These are phyloP conservation scores for Fusarium praegraminearum DNA, from an alignment of 2,329 filamentous ascomycete species.

Conservation along the genomic window DNA sequence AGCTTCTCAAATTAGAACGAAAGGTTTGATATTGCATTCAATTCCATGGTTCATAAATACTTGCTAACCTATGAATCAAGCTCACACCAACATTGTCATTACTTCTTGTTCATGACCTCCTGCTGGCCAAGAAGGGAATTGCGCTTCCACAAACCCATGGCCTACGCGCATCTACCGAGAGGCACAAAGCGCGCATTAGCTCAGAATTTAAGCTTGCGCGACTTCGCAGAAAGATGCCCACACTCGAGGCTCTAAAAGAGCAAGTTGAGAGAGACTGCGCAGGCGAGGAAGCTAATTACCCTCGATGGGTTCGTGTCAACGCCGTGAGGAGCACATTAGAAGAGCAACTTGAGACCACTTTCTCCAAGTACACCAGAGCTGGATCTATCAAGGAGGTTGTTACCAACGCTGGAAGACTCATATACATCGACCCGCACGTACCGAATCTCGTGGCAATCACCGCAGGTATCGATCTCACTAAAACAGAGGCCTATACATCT, in stretches of 20 bases:
- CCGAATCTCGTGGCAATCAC: slow-evolving; percentile 86
- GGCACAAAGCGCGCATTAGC: slow-evolving; percentile 82
- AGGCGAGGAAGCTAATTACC: slow-evolving; percentile 70
- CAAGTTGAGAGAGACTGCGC: slow-evolving; percentile 65
- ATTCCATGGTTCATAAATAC: background rate
- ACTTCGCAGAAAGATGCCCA: slow-evolving; percentile 75
- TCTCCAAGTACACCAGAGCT: slow-evolving; percentile 71
- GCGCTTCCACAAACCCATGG: slow-evolving; percentile 84
- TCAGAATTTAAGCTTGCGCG: slow-evolving; percentile 87
- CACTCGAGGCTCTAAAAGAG: slow-evolving; percentile 73
- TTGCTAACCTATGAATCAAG: slow-evolving; percentile 58
- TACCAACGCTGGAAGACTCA: slow-evolving; percentile 57
- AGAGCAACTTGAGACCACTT: slow-evolving; percentile 80
- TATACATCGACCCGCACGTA: slow-evolving; percentile 83
- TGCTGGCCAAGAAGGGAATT: slow-evolving; percentile 85
- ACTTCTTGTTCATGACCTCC: slow-evolving; percentile 86
- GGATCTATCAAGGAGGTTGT: slow-evolving; percentile 69
- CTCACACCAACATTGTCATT: slow-evolving; percentile 83
- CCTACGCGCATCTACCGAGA: slow-evolving; percentile 78
- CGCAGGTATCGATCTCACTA: slow-evolving; percentile 76
- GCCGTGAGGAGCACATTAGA: slow-evolving; percentile 77
- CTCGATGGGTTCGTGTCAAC: slow-evolving; percentile 94
- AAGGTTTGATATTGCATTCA: slow-evolving; percentile 69
- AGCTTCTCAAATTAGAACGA: slow-evolving; percentile 80
- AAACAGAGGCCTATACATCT: slow-evolving; percentile 76